These are phyloP conservation scores for Russula abietina DNA, from an alignment of 768 basidiomycete genomes.

Conservation along the genomic window DNA sequence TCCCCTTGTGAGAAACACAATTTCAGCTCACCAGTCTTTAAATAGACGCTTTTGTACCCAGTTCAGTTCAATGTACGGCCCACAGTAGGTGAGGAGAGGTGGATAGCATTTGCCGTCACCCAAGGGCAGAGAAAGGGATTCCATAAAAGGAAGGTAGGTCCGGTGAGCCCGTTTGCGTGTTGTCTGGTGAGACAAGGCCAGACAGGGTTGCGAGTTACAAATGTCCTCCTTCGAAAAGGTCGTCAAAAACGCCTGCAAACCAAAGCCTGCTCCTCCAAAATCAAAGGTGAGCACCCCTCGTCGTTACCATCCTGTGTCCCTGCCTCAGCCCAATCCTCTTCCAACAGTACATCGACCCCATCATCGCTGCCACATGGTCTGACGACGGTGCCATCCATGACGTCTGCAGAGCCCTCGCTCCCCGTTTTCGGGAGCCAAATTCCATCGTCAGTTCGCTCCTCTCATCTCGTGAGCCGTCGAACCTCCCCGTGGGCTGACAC, in stretches of 20 bases:
- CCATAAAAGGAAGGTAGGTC: neutral
- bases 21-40: neutral
- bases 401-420: conserved; percentile 82
- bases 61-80: neutral
- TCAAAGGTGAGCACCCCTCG: conserved; percentile 58
- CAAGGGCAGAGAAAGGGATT: neutral
- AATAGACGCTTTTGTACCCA: neutral
- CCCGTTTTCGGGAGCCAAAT: conserved; percentile 87
- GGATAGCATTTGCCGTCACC: neutral
- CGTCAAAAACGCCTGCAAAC: conserved; percentile 95
- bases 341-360: conserved; percentile 86
- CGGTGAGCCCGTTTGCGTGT: neutral
- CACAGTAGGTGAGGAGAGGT: neutral
- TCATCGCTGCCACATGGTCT: conserved; percentile 94
- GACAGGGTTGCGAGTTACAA: neutral
- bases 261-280: conserved; percentile 93
- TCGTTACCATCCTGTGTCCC: neutral
- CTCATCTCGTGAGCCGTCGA: neutral
- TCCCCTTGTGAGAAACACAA: neutral
- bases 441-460: conserved; percentile 57
- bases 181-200: neutral
- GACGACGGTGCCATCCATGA: conserved; percentile 92
- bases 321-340: neutral
- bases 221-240: conserved; percentile 87
- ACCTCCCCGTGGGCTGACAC: conserved; percentile 7